Base-by-base conservation (phyloP, 1,139 yeast species). In the Ogataea hybrid region DNA sequence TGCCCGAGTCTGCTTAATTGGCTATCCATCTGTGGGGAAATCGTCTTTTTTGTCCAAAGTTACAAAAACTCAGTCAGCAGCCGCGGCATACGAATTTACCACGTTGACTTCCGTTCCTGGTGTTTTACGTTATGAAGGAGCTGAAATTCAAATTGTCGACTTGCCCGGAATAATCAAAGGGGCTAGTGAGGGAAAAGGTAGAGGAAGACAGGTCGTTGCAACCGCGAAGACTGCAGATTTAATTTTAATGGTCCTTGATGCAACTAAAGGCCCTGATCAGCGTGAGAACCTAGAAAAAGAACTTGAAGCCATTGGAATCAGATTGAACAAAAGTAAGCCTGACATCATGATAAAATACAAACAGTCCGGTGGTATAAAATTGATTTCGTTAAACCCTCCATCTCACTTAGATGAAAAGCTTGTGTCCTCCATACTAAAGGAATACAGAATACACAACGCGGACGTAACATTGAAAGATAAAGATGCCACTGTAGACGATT, bases 11-110 rank as follows among this genome's bases (percentile, higher is more conserved):
- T 95, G 95, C 14, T 71, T 92, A 43, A 90, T 92, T 65, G 98
- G 98, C 38, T 92, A 90, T 64, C 98, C 98, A 9, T 89, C 97
- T 3, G 98, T 92, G 20, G 98, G 98, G 64, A 92, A 92, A 61
- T 89, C 97, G 2, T 87, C 96, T 1, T 78, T 92, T 52, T 70
- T 92, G 46, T 81, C 87, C 17, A 81, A 87, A 59, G 86, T 92
- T 42, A 92, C 98, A 32, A 85, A 85, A 56, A 92, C 97, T 5
- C 87, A 88, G 63, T 85, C 96, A 1, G 97, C 89, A 62, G 86
- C 95, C 41, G 98, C 98, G 11, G 86, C 82, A 46, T 92, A 92
- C 59, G 95, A 95, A 43, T 92, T 92, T 73, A 92, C 98, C 5
- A 92, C 98, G 0, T 74, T 92, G 62, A 92, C 98, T 0, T 88